Conservation (phyloP, 805 yeast genomes). For the Ogataea wickerhamii region DNA sequence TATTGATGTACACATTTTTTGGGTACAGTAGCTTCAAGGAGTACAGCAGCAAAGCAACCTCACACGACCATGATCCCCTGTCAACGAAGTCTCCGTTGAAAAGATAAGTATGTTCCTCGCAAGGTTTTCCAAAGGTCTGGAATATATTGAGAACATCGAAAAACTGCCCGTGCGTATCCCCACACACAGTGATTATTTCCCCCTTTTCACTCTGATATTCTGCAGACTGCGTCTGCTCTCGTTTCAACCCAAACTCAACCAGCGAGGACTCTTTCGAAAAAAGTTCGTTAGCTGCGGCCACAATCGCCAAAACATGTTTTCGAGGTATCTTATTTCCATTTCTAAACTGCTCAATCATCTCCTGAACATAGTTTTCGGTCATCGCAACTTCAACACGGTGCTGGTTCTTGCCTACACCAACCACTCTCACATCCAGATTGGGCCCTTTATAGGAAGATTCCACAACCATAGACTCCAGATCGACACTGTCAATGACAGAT, state of each 20-base stretch:
- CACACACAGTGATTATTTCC: conserved; percentile 75
- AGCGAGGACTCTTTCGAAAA: conserved; percentile 66
- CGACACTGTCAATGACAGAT: conserved; percentile 44
- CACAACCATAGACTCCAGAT: conserved; percentile 44
- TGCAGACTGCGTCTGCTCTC: conserved; percentile 33
- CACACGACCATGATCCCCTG: conserved; percentile 98
- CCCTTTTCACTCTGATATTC: conserved; percentile 32
- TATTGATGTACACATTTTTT: conserved; percentile 62
- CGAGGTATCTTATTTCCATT: conserved; percentile 73
- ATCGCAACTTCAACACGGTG: conserved; percentile 37
- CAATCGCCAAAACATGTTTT: conserved; percentile 76
- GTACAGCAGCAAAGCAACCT: conserved; percentile 80
- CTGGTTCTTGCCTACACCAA: conserved; percentile 24
- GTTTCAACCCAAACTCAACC: conserved; percentile 56
- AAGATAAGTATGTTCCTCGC: conserved; percentile 63
- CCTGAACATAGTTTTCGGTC: conserved; percentile 54
- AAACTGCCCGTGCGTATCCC: conserved; percentile 97
- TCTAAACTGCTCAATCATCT: conserved; percentile 69
- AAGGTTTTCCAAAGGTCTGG: conserved; percentile 66
- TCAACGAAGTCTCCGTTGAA: conserved; percentile 98
- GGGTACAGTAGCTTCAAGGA: conserved; percentile 78
- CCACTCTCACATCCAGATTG: conserved; percentile 39
- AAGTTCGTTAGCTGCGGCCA: conserved; percentile 64
- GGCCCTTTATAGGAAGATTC: conserved; percentile 65
- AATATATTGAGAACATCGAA: conserved; percentile 85